phyloP scores from a whole-genome alignment of 2,329 filamentous ascomycete species.

The Epichloe sibirici region DNA sequence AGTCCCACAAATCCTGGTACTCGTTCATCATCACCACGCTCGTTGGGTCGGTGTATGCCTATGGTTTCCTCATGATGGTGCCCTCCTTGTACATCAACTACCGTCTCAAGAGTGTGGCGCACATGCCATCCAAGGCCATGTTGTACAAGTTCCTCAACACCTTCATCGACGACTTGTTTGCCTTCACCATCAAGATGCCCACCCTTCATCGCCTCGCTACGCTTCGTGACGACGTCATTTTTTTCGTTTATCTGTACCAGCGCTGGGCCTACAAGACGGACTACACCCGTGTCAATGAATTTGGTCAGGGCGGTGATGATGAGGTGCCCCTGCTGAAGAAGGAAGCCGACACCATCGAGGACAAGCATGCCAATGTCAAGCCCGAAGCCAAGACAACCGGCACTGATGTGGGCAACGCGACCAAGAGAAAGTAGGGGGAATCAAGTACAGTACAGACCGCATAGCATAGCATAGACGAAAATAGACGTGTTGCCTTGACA shows the following conservation, averaged over 20 bases:
- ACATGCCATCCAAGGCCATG: conserved; percentile 95
- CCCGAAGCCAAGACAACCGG: conserved; percentile 34
- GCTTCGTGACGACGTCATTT: conserved; percentile 89
- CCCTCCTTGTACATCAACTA: conserved; percentile 98
- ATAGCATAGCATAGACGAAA: neutral
- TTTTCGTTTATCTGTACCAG: conserved; percentile 96
- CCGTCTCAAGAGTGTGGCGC: conserved; percentile 83
- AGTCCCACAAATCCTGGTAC: conserved; percentile 96
- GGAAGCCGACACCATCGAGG: conserved; percentile 20
- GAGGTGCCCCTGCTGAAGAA: conserved; percentile 38
- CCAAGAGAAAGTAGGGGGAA: conserved; percentile 27
- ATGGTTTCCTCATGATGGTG: conserved; percentile 99
- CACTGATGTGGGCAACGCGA: conserved; percentile 32
- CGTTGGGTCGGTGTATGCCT: conserved; percentile 92
- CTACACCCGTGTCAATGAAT: conserved; percentile 89
- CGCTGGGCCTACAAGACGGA: conserved; percentile 86
- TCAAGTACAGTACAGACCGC: neutral
- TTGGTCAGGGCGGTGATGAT: conserved; percentile 95
- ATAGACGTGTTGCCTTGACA: neutral
- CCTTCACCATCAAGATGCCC: conserved; percentile 99
- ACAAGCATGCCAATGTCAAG: conserved; percentile 24
- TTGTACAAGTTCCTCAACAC: conserved; percentile 98
- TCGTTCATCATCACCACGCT: conserved; percentile 90
- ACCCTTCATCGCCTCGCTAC: conserved; percentile 85
- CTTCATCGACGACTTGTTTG: conserved; percentile 97